Evolutionary conservation across 495 filamentous ascomycete genomes (phyloP), one percentile per base, ranked within the genome.

Genomic region (Podospora comata): DNA sequence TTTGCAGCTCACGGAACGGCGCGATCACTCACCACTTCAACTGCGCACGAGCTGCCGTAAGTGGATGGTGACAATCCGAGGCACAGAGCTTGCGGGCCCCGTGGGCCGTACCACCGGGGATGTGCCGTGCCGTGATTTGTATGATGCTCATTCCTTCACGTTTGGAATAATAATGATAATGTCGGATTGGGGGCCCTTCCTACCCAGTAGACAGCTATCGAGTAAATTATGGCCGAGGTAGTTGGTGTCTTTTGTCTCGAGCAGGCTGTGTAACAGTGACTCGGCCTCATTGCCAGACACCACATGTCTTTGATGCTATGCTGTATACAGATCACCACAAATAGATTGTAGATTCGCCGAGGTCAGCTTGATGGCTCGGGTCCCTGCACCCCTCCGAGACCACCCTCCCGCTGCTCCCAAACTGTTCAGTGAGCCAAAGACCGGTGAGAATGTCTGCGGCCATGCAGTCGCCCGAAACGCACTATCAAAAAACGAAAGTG

Each of bases 51-150:
- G 55, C 55, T 20, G 55, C 23, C 55, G 23, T 58, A 9, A 58
- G 55, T 26, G 23, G 55, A 58, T 58, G 55, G 55, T 58, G n/a
- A 58, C 55, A 58, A 58, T 26, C 55, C 23, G 55, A 58, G 55
- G 55, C 55, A 58, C 39, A 48, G 39, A 48, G 39, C 2, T 20
- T 4, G 15, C 55, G 55, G 55, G 6, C 55, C 23, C n/a, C 13
- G 7, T 19, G 55, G 39, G 39, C 39, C 39, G 39, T 48, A 48
- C 39, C 39, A 48, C 39, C 15, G 39, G 7, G 7, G 39, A 11
- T 16, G 9, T 13, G 39, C 39, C 39, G 39, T 48, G 39, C 39
- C 39, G 39, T 48, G 39, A 48, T 11, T 48, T 48, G 6, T 11
- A 48, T 48, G 13, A 48, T 48, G 9, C 39, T 48, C 39, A 16